phyloP scores from a whole-genome alignment of 345 rosid species.

The Eucalyptus regnans region DNA sequence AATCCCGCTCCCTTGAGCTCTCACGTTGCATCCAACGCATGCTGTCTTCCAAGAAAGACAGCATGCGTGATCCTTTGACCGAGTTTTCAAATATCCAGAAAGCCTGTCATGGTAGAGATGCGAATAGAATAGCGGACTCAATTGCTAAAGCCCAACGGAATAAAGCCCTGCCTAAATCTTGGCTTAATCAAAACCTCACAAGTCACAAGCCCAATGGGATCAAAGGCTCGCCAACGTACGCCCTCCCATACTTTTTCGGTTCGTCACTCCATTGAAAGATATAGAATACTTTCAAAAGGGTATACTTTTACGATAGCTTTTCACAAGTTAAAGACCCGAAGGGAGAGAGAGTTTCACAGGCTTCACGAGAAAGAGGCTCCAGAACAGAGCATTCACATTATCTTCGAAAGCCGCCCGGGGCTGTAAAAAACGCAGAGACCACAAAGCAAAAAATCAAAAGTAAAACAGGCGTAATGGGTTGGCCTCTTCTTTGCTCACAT shows the following conservation, averaged over 20 bases:
- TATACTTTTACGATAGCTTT: neutral
- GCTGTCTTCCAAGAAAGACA: too few relatives aligned
- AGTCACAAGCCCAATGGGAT: neutral
- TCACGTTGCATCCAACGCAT: too few relatives aligned
- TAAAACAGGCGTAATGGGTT: slow-evolving; percentile 19
- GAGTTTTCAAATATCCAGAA: neutral
- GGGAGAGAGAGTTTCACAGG: neutral
- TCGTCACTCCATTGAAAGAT: neutral
- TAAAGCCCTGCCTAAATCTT: too few relatives aligned
- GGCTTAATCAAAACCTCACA: too few relatives aligned
- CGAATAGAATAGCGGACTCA: neutral
- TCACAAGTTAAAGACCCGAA: neutral
- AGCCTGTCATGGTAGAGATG: neutral
- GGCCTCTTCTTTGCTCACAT: slow-evolving; percentile 74
- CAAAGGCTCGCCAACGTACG: too few relatives aligned
- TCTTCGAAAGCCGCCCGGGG: neutral
- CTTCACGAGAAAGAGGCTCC: neutral
- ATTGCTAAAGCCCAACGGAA: neutral
- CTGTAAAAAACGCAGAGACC: too few relatives aligned
- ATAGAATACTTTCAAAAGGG: neutral
- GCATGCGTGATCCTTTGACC: too few relatives aligned
- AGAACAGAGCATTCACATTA: neutral
- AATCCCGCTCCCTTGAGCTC: too few relatives aligned
- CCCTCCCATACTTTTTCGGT: neutral
- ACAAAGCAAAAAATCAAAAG: too few relatives aligned